Evolutionary conservation across 495 filamentous ascomycete species (phyloP).

Genomic region (Penicillium nucicola): DNA sequence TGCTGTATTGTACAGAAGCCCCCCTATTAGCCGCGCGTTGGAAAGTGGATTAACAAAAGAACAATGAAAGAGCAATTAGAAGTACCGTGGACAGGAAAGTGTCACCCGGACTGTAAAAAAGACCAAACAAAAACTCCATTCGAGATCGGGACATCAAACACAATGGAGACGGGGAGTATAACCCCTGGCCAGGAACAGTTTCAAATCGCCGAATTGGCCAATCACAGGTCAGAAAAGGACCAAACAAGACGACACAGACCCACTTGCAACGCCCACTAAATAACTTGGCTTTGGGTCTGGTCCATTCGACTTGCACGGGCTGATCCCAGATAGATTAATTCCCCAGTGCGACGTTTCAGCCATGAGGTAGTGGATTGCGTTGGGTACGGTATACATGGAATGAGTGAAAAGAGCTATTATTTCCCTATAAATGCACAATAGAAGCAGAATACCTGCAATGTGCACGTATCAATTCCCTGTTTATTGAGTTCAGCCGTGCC

Average conservation of each 20-base stretch:
- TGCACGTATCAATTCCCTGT: not conserved
- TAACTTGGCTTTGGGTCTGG: slow-evolving; percentile 26
- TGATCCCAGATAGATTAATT: slow-evolving; percentile 17
- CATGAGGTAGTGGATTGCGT: not conserved
- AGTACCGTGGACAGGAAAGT: not conserved
- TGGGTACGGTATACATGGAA: too few relatives aligned
- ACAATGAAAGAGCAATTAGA: not conserved
- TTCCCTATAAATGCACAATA: too few relatives aligned
- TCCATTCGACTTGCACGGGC: slow-evolving; percentile 10
- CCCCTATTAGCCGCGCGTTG: slow-evolving; percentile 14
- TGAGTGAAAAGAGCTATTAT: too few relatives aligned
- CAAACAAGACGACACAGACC: not conserved
- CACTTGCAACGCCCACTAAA: slow-evolving; percentile 16
- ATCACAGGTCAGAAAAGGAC: not conserved
- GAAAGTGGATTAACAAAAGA: not conserved
- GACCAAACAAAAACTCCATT: too few relatives aligned
- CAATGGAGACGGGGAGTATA: not conserved
- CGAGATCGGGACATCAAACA: too few relatives aligned
- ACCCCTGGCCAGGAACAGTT: slow-evolving; percentile 8
- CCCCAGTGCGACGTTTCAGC: slow-evolving; percentile 12
- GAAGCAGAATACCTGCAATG: too few relatives aligned
- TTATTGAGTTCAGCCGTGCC: not conserved
- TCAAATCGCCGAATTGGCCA: slow-evolving; percentile 11
- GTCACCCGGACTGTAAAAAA: too few relatives aligned
- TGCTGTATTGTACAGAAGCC: too few relatives aligned